These are phyloP conservation scores for Mycena epipterygia DNA, from an alignment of 768 basidiomycete genomes.

Conservation along the genomic window DNA sequence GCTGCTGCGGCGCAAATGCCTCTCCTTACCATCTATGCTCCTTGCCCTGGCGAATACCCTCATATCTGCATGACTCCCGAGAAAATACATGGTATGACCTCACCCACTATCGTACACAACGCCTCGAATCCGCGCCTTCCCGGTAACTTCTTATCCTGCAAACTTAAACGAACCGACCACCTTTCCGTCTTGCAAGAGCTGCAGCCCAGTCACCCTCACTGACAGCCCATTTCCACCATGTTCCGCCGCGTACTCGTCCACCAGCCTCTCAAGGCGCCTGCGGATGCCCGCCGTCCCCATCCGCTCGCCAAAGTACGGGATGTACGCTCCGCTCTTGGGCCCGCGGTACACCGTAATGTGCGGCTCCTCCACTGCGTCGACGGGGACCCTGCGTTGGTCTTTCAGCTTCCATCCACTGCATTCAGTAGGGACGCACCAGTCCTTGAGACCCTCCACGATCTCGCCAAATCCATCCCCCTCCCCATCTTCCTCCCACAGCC, in stretches of 20 bases:
- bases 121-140: neutral
- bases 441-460: constrained; percentile 1
- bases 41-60: neutral
- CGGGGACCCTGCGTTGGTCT: constrained; percentile 4
- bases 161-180: constrained; percentile 3
- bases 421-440: neutral
- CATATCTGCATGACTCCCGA: neutral
- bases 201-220: constrained; percentile 9
- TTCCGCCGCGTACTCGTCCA: constrained; percentile 5
- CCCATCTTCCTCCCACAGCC: constrained; percentile 4
- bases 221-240: constrained; percentile 8
- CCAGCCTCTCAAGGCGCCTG: constrained; percentile 5
- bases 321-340: neutral
- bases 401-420: neutral
- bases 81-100: constrained; percentile 1
- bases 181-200: neutral
- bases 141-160: constrained; percentile 1
- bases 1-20: neutral
- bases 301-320: constrained; percentile 4
- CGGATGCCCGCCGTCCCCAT: constrained; percentile 1
- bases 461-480: constrained; percentile 4
- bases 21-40: neutral
- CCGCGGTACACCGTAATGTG: constrained; percentile 11
- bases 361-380: neutral
- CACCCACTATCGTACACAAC: neutral